Base-by-base conservation (phyloP, 2,329 filamentous ascomycete species). In the Falciphora oryzae region DNA sequence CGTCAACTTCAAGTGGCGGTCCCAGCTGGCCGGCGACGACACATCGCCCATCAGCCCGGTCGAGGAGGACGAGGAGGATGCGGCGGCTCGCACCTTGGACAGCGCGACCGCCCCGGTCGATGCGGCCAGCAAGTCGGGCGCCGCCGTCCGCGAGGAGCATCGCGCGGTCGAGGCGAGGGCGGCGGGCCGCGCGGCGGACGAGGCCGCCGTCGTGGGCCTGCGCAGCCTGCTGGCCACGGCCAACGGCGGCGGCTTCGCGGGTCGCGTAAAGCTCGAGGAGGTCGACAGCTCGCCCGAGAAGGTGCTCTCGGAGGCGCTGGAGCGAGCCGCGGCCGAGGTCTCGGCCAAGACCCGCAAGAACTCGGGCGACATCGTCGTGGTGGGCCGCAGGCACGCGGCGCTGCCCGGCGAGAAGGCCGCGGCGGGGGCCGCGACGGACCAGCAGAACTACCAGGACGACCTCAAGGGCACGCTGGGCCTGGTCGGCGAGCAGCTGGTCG, bases 361-460 rank as follows among this genome's bases (percentile, higher is more conserved):
- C 69, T 86, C 87, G 0, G 90, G 90, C 2, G 89, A 92, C 71
- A 78, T 93, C 28, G 79, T 93, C 22, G 80, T 93, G 1, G 77
- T 92, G 16, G 90, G 89, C 0, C 80, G 88, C 57, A 74, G 79
- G 57, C 79, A 83, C 67, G 72, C 76, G 29, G 69, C 65, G 31
- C 71, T 71, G 38, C 44, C 44, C 18, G 44, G 67, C 31, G 59
- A 61, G 59, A 60, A 6, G 31, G 18, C 3, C 31, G 18, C 3
- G 31, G 25, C 25, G 7, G 31, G 16, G 44, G 10, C 27, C n/a
- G 25, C 50, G 8, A 28, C 38, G 11, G 29, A 29, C 18, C 22
- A n/a, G 65, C 67, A 70, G 65, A 67, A 57, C 63, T 63, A 31
- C 11, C 69, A 76, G 57, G 65, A 72, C 56, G 82, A 83, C 29